Conservation (phyloP, 2,329 filamentous ascomycete species). For the Trichophyton equinum region DNA sequence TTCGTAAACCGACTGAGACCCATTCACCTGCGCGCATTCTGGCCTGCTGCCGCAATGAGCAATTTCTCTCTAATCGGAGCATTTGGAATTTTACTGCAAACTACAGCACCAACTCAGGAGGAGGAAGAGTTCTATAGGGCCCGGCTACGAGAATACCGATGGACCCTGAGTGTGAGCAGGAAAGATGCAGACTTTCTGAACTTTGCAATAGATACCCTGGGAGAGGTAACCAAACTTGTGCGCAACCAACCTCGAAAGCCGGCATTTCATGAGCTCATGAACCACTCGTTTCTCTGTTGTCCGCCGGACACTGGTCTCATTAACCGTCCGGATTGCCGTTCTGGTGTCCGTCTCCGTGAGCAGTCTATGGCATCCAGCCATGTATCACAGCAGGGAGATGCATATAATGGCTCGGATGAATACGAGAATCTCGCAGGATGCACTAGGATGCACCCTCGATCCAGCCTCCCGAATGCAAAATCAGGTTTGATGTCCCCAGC, state of each 20-base stretch:
- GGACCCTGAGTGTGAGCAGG: constrained; percentile 79
- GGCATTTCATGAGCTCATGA: constrained; percentile 39
- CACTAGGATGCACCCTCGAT: not conserved
- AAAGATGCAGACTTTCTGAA: constrained; percentile 47
- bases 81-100: constrained; percentile 80
- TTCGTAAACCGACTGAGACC: constrained; percentile 88
- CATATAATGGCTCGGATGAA: not conserved
- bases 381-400: not conserved
- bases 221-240: constrained; percentile 56
- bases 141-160: constrained; percentile 76
- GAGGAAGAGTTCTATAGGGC: constrained; percentile 88
- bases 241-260: constrained; percentile 62
- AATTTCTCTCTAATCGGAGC: constrained; percentile 94
- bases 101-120: constrained; percentile 72
- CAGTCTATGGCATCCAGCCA: not conserved
- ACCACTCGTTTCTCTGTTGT: constrained; percentile 5
- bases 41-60: constrained; percentile 43
- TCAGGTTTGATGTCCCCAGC: constrained; percentile 7
- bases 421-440: not conserved
- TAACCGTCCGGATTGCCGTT: not conserved
- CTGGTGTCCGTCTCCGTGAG: not conserved
- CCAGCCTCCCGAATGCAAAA: not conserved
- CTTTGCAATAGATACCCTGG: constrained; percentile 67
- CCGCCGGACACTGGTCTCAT: not conserved
- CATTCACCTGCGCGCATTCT: constrained; percentile 77